phyloP scores from a whole-genome alignment of 805 yeast species.

The Kazachstania bromeliacearum region DNA sequence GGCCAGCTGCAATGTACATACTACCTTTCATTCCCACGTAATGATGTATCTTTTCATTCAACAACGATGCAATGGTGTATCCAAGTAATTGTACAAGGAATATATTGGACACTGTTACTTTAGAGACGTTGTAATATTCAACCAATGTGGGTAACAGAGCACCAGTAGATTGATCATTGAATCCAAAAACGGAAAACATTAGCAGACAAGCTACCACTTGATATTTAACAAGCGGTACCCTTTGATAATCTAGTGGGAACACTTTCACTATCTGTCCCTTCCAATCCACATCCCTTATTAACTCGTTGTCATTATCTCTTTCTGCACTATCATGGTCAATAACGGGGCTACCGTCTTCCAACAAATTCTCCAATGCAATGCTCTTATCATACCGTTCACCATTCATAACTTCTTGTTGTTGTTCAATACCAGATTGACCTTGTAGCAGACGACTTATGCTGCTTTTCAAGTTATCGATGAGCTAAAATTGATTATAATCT shows the following conservation, averaged over 20 bases:
- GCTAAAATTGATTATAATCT: too few species aligned
- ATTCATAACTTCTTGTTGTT: neutral
- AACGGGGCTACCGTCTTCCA: too few species aligned
- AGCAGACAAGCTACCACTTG: conserved; percentile 24
- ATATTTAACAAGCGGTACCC: conserved; percentile 18
- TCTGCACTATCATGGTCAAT: too few species aligned
- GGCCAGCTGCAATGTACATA: conserved; percentile 14
- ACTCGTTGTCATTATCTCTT: neutral
- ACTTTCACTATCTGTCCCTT: conserved; percentile 18
- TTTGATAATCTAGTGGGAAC: conserved; percentile 23
- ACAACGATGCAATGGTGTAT: conserved; percentile 24
- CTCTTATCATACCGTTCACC: too few species aligned
- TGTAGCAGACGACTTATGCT: too few species aligned
- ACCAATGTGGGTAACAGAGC: conserved; percentile 27
- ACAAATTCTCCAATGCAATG: neutral
- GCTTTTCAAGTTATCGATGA: too few species aligned
- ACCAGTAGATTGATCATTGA: conserved; percentile 29
- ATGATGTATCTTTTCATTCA: conserved; percentile 23
- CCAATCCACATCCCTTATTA: conserved; percentile 17
- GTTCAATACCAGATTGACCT: neutral
- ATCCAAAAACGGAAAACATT: conserved; percentile 26
- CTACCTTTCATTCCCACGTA: conserved; percentile 25
- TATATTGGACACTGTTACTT: conserved; percentile 22
- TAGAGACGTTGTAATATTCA: conserved; percentile 19
- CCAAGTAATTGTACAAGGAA: conserved; percentile 26